Conservation (phyloP, 495 filamentous ascomycete species). For the Podospora bellae-mahoneyi region DNA sequence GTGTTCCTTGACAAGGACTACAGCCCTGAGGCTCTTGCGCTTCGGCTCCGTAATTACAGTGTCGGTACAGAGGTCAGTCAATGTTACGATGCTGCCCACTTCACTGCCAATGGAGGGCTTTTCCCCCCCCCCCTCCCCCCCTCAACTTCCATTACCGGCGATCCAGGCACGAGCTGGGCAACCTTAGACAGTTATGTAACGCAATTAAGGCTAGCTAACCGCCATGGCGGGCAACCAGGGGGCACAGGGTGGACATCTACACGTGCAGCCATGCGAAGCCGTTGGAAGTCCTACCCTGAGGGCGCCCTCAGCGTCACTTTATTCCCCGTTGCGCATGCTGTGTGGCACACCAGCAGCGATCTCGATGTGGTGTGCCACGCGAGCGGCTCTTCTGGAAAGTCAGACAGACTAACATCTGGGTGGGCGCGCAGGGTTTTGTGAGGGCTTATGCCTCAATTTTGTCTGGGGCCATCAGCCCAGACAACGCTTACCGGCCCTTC, state of each 20-base stretch:
- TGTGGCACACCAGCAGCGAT: neutral
- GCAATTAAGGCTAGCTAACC: neutral
- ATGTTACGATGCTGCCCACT: neutral
- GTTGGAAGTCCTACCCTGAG: neutral
- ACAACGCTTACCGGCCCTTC: slow-evolving; percentile 38
- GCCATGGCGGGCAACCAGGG: neutral
- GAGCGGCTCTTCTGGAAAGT: too few species aligned
- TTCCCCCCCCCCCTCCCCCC: neutral
- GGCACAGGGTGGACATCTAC: neutral
- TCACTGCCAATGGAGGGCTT: neutral
- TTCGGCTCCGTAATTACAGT: slow-evolving; percentile 47
- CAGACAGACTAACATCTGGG: neutral
- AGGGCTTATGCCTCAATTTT: slow-evolving; percentile 54
- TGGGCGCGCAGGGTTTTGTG: slow-evolving; percentile 45
- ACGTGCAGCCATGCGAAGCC: neutral
- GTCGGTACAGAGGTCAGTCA: slow-evolving; percentile 42
- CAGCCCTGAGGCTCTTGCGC: slow-evolving; percentile 49
- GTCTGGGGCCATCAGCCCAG: slow-evolving; percentile 32
- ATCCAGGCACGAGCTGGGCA: neutral
- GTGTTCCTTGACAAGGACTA: slow-evolving; percentile 60
- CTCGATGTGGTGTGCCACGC: neutral
- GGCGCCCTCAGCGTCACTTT: neutral
- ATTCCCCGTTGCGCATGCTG: neutral
- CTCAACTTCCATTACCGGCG: neutral
- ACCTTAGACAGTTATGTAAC: neutral